Conservation (phyloP, 768 basidiomycete genomes). For the Russula olivacea region DNA sequence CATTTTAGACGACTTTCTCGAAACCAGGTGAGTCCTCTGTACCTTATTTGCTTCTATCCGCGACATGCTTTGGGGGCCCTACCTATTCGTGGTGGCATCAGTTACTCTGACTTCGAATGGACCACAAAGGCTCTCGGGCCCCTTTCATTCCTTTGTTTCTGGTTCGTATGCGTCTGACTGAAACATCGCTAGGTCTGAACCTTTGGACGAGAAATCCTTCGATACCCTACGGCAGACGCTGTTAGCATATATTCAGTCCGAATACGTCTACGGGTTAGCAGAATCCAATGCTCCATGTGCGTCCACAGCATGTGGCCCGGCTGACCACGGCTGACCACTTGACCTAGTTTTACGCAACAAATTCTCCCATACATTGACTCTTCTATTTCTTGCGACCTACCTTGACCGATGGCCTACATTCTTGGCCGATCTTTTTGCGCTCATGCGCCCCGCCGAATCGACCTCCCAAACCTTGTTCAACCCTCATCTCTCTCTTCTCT, state of each 20-base stretch:
- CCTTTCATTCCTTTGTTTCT: neutral
- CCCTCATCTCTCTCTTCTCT: constrained; percentile 77
- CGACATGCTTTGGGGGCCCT: neutral
- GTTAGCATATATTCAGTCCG: constrained; percentile 76
- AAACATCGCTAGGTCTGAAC: constrained; percentile 47
- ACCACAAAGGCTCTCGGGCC: neutral
- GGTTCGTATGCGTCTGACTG: neutral
- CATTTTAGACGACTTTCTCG: constrained; percentile 76
- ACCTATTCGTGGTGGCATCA: neutral
- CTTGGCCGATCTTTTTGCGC: constrained; percentile 69
- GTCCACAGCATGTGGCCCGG: constrained; percentile 32
- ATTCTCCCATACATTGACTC: constrained; percentile 83
- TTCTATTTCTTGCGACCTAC: constrained; percentile 86
- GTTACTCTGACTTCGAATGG: neutral
- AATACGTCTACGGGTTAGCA: constrained; percentile 80
- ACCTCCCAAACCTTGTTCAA: constrained; percentile 60
- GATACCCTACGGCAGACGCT: constrained; percentile 69
- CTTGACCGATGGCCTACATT: constrained; percentile 81
- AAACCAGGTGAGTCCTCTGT: constrained; percentile 58
- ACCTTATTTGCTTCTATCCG: neutral
- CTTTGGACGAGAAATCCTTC: constrained; percentile 64
- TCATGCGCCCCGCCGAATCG: constrained; percentile 59
- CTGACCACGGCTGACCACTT: constrained; percentile 20
- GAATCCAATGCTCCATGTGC: constrained; percentile 78
- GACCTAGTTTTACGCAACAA: constrained; percentile 83